Conservation (phyloP, 1,284 basidiomycete species). For the Hemileia vastatrix region DNA sequence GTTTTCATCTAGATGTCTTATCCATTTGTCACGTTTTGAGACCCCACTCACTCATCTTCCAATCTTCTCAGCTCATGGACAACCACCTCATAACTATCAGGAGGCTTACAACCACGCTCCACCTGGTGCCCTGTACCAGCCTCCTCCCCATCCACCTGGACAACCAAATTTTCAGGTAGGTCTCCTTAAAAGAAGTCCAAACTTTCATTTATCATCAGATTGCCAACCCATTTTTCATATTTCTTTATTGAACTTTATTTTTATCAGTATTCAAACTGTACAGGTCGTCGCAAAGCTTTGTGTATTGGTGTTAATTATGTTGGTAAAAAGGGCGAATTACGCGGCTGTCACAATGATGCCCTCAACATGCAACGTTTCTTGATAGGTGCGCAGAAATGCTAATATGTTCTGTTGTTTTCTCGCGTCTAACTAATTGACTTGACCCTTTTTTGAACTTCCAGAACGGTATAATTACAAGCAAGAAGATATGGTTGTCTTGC, state of each 20-base stretch:
- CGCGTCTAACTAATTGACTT: not conserved
- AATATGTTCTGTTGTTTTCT: conserved; percentile 32
- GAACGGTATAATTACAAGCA: conserved; percentile 60
- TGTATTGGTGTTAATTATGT: conserved; percentile 73
- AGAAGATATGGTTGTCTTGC: conserved; percentile 77
- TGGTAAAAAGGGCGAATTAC: conserved; percentile 55
- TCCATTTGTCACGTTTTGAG: not conserved
- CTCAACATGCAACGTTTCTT: conserved; percentile 66
- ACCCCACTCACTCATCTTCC: not conserved
- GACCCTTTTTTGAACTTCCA: not conserved
- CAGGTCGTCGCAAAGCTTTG: conserved; percentile 26
- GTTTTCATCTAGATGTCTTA: not conserved
- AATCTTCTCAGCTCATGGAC: conserved; percentile 8
- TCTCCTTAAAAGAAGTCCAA: not conserved
- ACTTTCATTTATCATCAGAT: not conserved
- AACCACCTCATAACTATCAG: conserved; percentile 16
- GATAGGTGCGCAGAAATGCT: conserved; percentile 49
- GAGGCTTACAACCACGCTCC: conserved; percentile 19
- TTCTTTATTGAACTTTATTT: conserved; percentile 15
- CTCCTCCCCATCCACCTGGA: conserved; percentile 12
- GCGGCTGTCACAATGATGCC: conserved; percentile 81
- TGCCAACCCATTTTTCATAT: not conserved
- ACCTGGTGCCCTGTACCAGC: conserved; percentile 21
- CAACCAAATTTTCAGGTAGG: conserved; percentile 21
- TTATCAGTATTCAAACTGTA: conserved; percentile 34